These are phyloP conservation scores for Saccharomycopsis fodiens DNA, from an alignment of 805 yeast genomes.

Conservation along the genomic window DNA sequence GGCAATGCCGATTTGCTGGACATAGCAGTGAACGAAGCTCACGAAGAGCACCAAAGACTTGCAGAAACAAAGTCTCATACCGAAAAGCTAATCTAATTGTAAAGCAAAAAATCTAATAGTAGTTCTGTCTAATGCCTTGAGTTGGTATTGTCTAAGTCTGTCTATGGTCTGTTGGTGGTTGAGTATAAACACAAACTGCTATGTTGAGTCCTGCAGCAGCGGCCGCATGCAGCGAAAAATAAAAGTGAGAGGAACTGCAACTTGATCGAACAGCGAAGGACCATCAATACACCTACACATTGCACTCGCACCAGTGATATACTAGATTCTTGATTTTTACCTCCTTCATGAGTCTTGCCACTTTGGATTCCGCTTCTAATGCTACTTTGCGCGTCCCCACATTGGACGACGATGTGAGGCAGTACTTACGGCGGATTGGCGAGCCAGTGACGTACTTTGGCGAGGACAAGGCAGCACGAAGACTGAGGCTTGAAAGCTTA, in stretches of 20 bases:
- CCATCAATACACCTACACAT: too few species aligned
- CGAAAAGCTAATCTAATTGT: too few species aligned
- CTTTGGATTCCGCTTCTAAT: background rate
- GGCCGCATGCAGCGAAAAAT: background rate
- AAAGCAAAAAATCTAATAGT: too few species aligned
- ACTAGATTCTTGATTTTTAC: conserved; percentile 5
- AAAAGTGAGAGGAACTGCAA: background rate
- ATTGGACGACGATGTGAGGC: conserved; percentile 54
- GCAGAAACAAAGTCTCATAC: too few species aligned
- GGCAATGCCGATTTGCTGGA: conserved; percentile 61
- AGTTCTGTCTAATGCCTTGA: too few species aligned
- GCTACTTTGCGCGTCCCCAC: conserved; percentile 42
- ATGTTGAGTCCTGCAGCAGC: background rate
- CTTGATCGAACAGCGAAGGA: too few species aligned
- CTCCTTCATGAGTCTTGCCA: background rate
- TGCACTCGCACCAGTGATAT: too few species aligned
- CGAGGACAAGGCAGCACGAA: conserved; percentile 53
- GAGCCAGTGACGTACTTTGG: conserved; percentile 52
- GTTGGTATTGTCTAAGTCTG: background rate
- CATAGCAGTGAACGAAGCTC: conserved; percentile 20
- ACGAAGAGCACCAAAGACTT: too few species aligned
- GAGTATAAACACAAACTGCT: too few species aligned
- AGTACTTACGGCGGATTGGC: conserved; percentile 37
- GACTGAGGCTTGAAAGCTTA: conserved; percentile 48
- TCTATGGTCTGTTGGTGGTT: background rate